Base-by-base conservation (phyloP, 1,284 basidiomycete genomes). In the Porodaedalea pini region DNA sequence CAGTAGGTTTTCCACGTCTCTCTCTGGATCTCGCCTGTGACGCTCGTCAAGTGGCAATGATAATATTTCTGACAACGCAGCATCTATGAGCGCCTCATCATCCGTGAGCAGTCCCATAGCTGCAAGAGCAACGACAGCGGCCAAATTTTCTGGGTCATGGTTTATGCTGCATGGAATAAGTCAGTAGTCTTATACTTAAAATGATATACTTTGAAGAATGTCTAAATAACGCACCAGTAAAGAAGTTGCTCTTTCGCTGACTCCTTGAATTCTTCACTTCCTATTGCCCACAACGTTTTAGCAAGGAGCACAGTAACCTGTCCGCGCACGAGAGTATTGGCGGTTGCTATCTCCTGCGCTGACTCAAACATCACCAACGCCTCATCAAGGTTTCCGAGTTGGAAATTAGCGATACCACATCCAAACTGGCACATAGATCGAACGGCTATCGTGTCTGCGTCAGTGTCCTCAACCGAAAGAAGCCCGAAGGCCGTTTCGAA, bases 1-100 rank as follows among this genome's bases (percentile, higher is more conserved):
- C 5, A 90, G 73, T 55, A 94, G 74, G 66, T 86, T 81, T 36
- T 82, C 76, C 19, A 91, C 82, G 62, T 89, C 78, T 51, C 82
- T 74, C 43, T 73, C 71, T 3, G 85, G 85, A 69, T 93, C 91
- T 51, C 89, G 76, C 41, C 75, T 69, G 41, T 77, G 74, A 48
- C 86, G 78, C 60, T 81, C 76, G 54, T 90, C 82, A 19, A 82
- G 66, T 0, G 89, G 80, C 31, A 92, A 74, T 1, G 78, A 74
- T 10, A 87, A 73, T 17, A 96, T 82, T 68, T 97, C 94, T 0
- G 89, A 85, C 7, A 95, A 74, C 0, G 93, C 89, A 0, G 94
- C 94, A 66, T 96, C 92, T 13, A 95, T 79, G 17, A 97, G 78
- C 51, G 81, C 83, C 23, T 86, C 83, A 66, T 97, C 94, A 25